Evolutionary conservation across 768 basidiomycete genomes (phyloP), one percentile per base, ranked within the genome.

Genomic region (Gymnopilus junonius): DNA sequence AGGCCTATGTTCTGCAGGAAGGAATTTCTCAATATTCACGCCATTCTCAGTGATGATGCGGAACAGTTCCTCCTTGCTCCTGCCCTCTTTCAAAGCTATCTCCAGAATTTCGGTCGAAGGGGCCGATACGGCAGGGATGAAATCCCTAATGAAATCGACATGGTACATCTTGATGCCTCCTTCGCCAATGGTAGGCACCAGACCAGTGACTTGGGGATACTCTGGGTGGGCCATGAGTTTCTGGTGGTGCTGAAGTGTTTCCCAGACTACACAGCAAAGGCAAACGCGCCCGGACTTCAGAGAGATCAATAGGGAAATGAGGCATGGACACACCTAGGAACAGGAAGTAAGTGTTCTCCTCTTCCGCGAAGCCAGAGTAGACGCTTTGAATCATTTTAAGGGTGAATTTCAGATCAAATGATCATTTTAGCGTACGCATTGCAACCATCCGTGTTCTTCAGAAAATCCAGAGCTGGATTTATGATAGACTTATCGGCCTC

Each of bases 161-260:
- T 71, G 68, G 11, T 66, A 53, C 27, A 69, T 25, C 5, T 39
- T 53, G 14, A 55, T 37, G 0, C 27, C 55, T 10, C 62, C 62
- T 14, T 59, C 51, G 5, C 32, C 59, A 12, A 66, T 35, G 12
- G 59, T 46, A 14, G 62, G 59, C n/a, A 21, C 39, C 8, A 68
- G 55, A 3, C 57, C 59, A 20, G 66, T 46, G n/a, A 60, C 43
- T 7, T 50, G 53, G 7, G 68, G 63, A 34, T 66, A 65, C 15
- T 54, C 56, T 3, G 65, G 65, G 23, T 40, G 42, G 7, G 65
- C 40, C 12, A 60, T 64, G 31, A 69, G 55, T 1, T 63, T 62
- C 59, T 67, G 37, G 45, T 69, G 65, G 42, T 67, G 66, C 17
- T 61, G 63, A n/a, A 57, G 59, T 3, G 66, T 65, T 55, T 71